A percentile compares a stretch with the other conserved stretches of the same genome.
Evolutionary conservation across 768 basidiomycete species (phyloP).

Genomic region (Coprinellus micaceus): DNA sequence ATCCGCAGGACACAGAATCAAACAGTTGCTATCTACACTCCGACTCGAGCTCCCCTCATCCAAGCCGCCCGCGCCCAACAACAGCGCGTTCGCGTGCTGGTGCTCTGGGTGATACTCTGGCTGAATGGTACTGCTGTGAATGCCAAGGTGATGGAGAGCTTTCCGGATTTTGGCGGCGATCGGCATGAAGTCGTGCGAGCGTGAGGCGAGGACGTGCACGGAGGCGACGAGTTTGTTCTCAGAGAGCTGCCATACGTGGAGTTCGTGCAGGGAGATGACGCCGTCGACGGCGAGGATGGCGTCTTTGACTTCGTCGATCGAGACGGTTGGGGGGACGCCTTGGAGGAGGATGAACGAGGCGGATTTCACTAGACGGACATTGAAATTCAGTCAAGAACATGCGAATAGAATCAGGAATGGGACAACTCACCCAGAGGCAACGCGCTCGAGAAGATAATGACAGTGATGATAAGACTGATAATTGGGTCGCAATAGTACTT

Average conservation of each 20-base stretch:
- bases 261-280: slow-evolving; percentile 84
- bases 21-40: slow-evolving; percentile 51
- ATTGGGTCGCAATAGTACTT: slow-evolving; percentile 91
- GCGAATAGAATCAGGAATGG: not conserved
- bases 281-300: slow-evolving; percentile 82
- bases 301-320: slow-evolving; percentile 82
- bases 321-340: slow-evolving; percentile 86
- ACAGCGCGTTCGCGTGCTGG: no score
- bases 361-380: slow-evolving; percentile 57
- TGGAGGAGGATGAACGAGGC: slow-evolving; percentile 94
- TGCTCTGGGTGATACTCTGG: slow-evolving; percentile 60
- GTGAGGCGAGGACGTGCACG: slow-evolving; percentile 86
- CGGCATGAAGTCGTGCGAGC: slow-evolving; percentile 86
- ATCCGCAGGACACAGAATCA: slow-evolving; percentile 70
- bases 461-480: slow-evolving; percentile 90
- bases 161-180: slow-evolving; percentile 81
- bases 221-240: slow-evolving; percentile 94
- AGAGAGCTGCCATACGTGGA: slow-evolving; percentile 97
- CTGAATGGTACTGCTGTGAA: slow-evolving; percentile 93
- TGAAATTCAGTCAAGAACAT: not conserved
- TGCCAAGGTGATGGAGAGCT: slow-evolving; percentile 83
- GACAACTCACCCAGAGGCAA: slow-evolving; percentile 71
- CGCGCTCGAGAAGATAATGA: slow-evolving; percentile 95
- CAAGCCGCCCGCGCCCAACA: no score
- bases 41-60: not conserved